These are phyloP conservation scores for Hansenula lynferdii DNA, from an alignment of 1,139 yeast species.

Conservation along the genomic window DNA sequence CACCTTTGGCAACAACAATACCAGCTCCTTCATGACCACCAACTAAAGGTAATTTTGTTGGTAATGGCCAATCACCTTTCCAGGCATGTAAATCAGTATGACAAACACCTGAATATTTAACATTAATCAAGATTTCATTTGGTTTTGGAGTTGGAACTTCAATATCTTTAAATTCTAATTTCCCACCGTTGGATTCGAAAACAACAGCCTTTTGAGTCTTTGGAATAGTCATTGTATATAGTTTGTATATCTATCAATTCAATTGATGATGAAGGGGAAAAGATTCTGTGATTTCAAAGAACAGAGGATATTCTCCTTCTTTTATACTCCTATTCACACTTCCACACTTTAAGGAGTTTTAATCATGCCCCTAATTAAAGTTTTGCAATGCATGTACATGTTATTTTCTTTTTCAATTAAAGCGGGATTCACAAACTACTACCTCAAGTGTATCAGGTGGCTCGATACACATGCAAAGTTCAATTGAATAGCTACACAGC, in stretches of 20 bases:
- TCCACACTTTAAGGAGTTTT: too few relatives aligned
- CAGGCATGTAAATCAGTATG: conserved; percentile 2
- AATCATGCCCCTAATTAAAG: too few relatives aligned
- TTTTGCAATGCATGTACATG: too few relatives aligned
- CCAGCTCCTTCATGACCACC: conserved; percentile 71
- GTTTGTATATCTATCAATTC: not conserved
- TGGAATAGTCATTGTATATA: conserved; percentile 30
- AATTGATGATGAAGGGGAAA: not conserved
- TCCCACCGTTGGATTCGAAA: conserved; percentile 35
- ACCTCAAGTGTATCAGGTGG: too few relatives aligned
- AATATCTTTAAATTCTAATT: conserved; percentile 45
- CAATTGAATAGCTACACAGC: too few relatives aligned
- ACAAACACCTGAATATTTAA: conserved; percentile 46
- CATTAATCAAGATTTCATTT: conserved; percentile 48
- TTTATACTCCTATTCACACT: not conserved
- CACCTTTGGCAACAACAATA: conserved; percentile 52
- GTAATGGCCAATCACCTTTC: conserved; percentile 2
- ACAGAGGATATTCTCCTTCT: not conserved
- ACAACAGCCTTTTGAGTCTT: conserved; percentile 50
- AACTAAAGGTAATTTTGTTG: conserved; percentile 51
- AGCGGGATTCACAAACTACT: too few relatives aligned
- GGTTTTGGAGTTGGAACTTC: conserved; percentile 53
- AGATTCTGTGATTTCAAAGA: not conserved
- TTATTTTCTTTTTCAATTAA: too few relatives aligned
- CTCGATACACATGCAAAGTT: too few relatives aligned